Evolutionary conservation across 2,329 filamentous ascomycete genomes (phyloP).

Genomic region (Phialophora macrospora): DNA sequence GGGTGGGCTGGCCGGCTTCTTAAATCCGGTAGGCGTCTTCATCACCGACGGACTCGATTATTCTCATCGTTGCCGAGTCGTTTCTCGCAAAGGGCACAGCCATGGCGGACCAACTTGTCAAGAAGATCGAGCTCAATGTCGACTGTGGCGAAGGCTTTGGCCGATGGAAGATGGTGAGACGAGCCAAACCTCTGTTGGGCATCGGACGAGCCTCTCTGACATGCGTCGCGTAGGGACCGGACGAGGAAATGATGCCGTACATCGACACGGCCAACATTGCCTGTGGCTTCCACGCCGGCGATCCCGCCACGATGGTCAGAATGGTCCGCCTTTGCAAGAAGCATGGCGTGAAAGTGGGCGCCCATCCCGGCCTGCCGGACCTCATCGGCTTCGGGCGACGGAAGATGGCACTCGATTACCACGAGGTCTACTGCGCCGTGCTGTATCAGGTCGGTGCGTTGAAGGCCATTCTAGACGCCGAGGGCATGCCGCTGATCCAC

Average conservation of each 20-base stretch:
- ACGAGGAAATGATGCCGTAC: slow-evolving; percentile 63
- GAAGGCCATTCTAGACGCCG: slow-evolving; percentile 62
- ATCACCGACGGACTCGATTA: not conserved
- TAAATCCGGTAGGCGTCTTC: not conserved
- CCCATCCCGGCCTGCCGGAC: slow-evolving; percentile 66
- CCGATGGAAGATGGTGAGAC: slow-evolving; percentile 34
- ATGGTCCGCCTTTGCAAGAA: slow-evolving; percentile 63
- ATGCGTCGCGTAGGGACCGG: slow-evolving; percentile 51
- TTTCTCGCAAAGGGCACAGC: not conserved
- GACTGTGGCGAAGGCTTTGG: slow-evolving; percentile 56
- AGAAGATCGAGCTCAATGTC: not conserved
- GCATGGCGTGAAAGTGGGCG: slow-evolving; percentile 61
- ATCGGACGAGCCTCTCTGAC: slow-evolving; percentile 18
- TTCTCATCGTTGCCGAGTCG: not conserved
- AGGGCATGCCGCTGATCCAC: slow-evolving; percentile 62
- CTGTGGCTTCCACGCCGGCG: slow-evolving; percentile 64
- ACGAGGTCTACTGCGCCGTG: slow-evolving; percentile 61
- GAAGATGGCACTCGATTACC: slow-evolving; percentile 62
- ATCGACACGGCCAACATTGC: slow-evolving; percentile 67
- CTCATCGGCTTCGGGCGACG: slow-evolving; percentile 68
- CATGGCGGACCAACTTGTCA: not conserved
- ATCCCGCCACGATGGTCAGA: slow-evolving; percentile 66
- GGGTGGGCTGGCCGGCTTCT: not conserved
- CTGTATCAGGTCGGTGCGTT: slow-evolving; percentile 68
- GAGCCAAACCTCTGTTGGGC: slow-evolving; percentile 41